Conservation (phyloP, 2,329 filamentous ascomycete genomes). For the Mollisia scopiformis region DNA sequence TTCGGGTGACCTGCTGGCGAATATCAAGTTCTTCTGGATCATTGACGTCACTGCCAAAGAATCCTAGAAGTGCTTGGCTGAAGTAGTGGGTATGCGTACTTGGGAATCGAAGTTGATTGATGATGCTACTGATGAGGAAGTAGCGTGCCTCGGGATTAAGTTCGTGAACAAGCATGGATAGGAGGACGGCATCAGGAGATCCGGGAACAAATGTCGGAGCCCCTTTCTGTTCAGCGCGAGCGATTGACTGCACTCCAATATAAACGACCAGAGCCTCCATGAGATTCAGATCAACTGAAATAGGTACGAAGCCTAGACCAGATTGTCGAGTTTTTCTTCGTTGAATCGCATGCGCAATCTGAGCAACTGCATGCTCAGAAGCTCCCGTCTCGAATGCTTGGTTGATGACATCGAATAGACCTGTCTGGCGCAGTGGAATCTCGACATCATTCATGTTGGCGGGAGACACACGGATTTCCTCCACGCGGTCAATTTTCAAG, state of each 20-base stretch:
- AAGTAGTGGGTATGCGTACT: slow-evolving; percentile 93
- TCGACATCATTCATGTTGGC: slow-evolving; percentile 63
- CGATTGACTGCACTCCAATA: slow-evolving; percentile 73
- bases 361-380: slow-evolving; percentile 73
- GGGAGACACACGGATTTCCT: slow-evolving; percentile 73
- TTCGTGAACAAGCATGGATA: slow-evolving; percentile 78
- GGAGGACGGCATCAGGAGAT: slow-evolving; percentile 69
- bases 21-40: slow-evolving; percentile 80
- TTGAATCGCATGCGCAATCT: slow-evolving; percentile 75
- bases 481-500: slow-evolving; percentile 75
- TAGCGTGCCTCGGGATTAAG: slow-evolving; percentile 80
- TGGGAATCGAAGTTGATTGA: slow-evolving; percentile 90
- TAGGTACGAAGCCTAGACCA: slow-evolving; percentile 66
- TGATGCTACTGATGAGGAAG: slow-evolving; percentile 80
- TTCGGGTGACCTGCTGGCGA: slow-evolving; percentile 86
- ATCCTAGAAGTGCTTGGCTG: slow-evolving; percentile 78
- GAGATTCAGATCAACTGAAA: slow-evolving; percentile 70
- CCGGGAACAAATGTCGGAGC: slow-evolving; percentile 65
- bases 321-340: slow-evolving; percentile 60
- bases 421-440: slow-evolving; percentile 52
- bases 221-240: slow-evolving; percentile 58
- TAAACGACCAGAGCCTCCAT: slow-evolving; percentile 85
- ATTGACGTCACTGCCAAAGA: slow-evolving; percentile 77
- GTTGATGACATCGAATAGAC: slow-evolving; percentile 62
- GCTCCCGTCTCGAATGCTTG: slow-evolving; percentile 63